Conservation (phyloP, 116 monocot species). For the Dioscorea cayenensis region DNA sequence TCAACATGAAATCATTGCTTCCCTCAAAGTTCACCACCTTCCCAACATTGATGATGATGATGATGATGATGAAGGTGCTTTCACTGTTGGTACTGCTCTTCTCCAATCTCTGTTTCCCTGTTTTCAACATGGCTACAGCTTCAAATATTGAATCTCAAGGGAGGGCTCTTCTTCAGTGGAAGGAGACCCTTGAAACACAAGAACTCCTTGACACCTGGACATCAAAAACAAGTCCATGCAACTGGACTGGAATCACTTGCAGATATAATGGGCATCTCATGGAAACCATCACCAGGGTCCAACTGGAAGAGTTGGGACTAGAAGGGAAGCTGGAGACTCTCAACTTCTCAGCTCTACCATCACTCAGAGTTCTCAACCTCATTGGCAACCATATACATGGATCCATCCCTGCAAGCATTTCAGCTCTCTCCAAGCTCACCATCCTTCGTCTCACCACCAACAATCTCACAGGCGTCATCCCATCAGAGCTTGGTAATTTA, state of each 20-base stretch:
- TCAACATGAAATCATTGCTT: no score
- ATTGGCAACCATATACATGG: neutral
- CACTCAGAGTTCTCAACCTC: slow-evolving; percentile 4
- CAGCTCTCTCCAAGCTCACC: neutral
- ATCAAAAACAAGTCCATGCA: neutral
- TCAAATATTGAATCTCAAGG: neutral
- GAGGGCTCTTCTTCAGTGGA: neutral
- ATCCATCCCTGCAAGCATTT: neutral
- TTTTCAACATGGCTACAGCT: no score
- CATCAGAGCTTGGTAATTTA: neutral
- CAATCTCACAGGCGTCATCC: neutral
- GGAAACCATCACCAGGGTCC: neutral
- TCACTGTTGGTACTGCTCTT: no score
- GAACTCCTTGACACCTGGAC: neutral
- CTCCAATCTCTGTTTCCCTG: no score
- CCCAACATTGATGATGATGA: no score
- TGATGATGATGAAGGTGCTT: no score
- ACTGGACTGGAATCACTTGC: neutral
- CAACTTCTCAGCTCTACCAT: slow-evolving; percentile 7
- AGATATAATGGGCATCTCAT: no score
- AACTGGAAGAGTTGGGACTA: neutral
- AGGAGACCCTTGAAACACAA: neutral
- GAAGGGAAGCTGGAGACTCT: neutral
- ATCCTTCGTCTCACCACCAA: neutral
- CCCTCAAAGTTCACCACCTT: no score